Evolutionary conservation across 1,284 basidiomycete genomes (phyloP), one percentile per base, ranked within the genome.

Genomic region (Ceratobasidium sp.): DNA sequence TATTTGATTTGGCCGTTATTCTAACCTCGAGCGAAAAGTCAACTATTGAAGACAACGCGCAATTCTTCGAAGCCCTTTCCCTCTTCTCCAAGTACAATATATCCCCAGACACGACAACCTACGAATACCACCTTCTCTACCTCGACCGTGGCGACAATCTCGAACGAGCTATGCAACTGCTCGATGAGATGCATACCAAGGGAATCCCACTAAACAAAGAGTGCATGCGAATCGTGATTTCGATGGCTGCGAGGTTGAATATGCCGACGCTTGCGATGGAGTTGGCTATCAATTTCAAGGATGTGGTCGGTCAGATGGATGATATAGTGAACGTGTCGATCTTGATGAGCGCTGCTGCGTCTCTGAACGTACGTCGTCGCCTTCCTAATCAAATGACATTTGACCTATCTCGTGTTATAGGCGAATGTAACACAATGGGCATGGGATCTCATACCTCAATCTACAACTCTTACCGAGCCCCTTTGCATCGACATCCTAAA

Each of bases 401-500:
- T 79, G 4, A 77, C 46, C 46, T 78, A 78, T 12, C 38, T 73
- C 42, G 74, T 65, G 40, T 67, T 20, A 65, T 81, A 96, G 94
- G 84, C 87, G 28, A 90, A 93, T 6, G 94, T 94, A 12, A 90
- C 92, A 3, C 79, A 86, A 48, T 82, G 83, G 67, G 90, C 89
- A 56, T 96, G 94, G 95, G 81, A 88, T 10, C 88, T 88, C 52
- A 86, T 90, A 38, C 89, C 91, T 2, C 87, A 10, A 86, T 88
- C 26, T 83, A 89, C 50, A 85, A 86, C 62, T 82, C 84, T 86
- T 0, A 92, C 94, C 81, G 94, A 96, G 86, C 94, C 94, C 0
- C 83, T 92, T 20, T 92, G 92, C 80, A 82, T 92, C 17, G 85
- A 89, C 44, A 90, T 95, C 13, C 88, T 96, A 28, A 87, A 92